Percentiles rank a stretch among this genome's conserved stretches.
Conservation (phyloP, 495 filamentous ascomycete species). For the Penicillium antarcticum region DNA sequence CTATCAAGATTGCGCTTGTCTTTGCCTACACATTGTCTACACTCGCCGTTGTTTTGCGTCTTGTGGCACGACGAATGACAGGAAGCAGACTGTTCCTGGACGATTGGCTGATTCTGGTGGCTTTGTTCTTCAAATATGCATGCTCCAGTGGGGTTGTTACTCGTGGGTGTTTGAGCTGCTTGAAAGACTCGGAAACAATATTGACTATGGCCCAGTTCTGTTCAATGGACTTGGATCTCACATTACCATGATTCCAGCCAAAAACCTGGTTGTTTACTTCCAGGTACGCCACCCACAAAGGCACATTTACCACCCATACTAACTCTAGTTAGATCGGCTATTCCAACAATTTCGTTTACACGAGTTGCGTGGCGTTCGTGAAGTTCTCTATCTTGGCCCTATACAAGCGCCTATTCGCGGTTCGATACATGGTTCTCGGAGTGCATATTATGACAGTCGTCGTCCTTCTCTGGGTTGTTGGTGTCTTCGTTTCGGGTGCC, state of each 20-base stretch:
- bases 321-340: constrained; percentile 17
- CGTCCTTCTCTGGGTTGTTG: constrained; percentile 30
- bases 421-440: constrained; percentile 21
- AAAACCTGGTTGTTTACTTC: constrained; percentile 25
- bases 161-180: constrained; percentile 13
- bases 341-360: constrained; percentile 33
- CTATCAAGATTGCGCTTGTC: constrained; percentile 26
- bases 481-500: constrained; percentile 21
- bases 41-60: constrained; percentile 26
- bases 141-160: constrained; percentile 28
- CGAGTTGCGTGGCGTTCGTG: constrained; percentile 25
- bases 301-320: neutral
- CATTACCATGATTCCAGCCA: constrained; percentile 27
- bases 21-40: constrained; percentile 30
- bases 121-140: constrained; percentile 36
- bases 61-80: constrained; percentile 24
- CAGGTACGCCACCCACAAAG: constrained; percentile 16
- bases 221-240: constrained; percentile 34
- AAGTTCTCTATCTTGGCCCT: constrained; percentile 45
- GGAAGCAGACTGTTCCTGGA: constrained; percentile 27
- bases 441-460: constrained; percentile 24
- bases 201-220: constrained; percentile 21
- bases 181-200: neutral
- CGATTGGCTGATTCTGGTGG: constrained; percentile 38
- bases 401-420: constrained; percentile 36